Evolutionary conservation across 139 green algal genomes (phyloP), one percentile per base, ranked within the genome.

Genomic region (Tetradesmus obliquus): DNA sequence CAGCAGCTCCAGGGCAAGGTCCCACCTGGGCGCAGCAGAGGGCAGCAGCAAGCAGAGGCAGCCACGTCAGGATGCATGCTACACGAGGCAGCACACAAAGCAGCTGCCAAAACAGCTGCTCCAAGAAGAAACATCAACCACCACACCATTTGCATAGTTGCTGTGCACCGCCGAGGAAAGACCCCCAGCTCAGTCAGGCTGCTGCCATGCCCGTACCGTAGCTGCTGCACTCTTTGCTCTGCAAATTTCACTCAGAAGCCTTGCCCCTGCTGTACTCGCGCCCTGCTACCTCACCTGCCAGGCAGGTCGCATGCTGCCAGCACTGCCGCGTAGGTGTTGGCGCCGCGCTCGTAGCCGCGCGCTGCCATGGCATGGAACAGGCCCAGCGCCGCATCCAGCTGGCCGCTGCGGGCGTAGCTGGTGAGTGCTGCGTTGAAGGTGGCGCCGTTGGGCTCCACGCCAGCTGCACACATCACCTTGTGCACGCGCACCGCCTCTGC

Each of bases 361-460:
- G 12, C 79, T 87, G 95, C 93, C 96, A 97, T 97, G 80, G 96
- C 92, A 13, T 93, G 71, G 45, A 97, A 96, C 80, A 98, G 93
- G 55, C 94, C 89, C 79, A 97, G 91, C 1, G 96, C 96, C 32
- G 94, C 92, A 79, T 97, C 92, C 93, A 95, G 95, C n/a, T 95
- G 90, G 24, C 96, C 96, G 15, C 45, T 82, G 53, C 85, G 84
- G 3, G 58, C 85, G 89, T 94, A 95, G 17, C 95, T 95, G 53
- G 86, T 94, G 84, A 97, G 96, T 51, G 96, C 84, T 9, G 96
- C 95, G 92, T 97, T 97, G 94, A 95, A 97, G n/a, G 93, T 97
- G 32, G 95, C 95, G 3, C 92, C 92, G 85, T 97, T 97, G 45
- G 95, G 95, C 20, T 84, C 83, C 20, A 93, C 88, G 15, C 95